Base-by-base conservation (phyloP, 139 green algal genomes). In the Chlorella sp. region DNA sequence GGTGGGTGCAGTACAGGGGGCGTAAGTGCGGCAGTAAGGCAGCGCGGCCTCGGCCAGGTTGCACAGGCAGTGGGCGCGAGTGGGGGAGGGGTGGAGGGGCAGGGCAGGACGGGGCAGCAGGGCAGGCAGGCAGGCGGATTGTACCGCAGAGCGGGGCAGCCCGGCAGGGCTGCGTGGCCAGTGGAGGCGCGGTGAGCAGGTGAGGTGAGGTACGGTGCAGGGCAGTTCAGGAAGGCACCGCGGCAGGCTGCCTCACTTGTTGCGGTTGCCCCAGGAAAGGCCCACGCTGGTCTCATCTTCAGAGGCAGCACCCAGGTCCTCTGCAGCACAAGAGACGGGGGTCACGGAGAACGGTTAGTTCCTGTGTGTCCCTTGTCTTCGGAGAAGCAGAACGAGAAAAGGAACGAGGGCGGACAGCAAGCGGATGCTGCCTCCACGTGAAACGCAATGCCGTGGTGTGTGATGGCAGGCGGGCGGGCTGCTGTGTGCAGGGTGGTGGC, bases 261-360 rank as follows among this genome's bases (percentile, higher is more conserved):
- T 30, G 28, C 85, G 69, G 71, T 82, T 89, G 75, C 30, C 95
- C 88, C 93, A 96, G 77, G 60, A 69, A 57, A 95, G 90, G 60
- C 92, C 94, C 32, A 71, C 84, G 37, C 83, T 89, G 71, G 87
- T 40, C 32, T 84, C 36, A 34, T 53, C 84, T 39, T 91, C 39
- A 22, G 91, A 94, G 36, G 96, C 96, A 0, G 79, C 80, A 28
- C 94, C 95, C 57, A 98, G 92, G 90, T 98, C 96, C 36, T 64
- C 84, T 88, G 84, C 64, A 64, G 83, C 30, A 71, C 37, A 48
- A 85, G 32, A 87, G 9, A 19, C 19, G 3, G 34, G 36, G 2
- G 36, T 3, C 1, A n/a, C 73, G 48, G 73, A 24, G 69, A 2
- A 34, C 28, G 48, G 48, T 9, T 9, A 5, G 5, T 57, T 57